These are phyloP conservation scores for Forsythia viridissima DNA, from an alignment of 257 asterid genomes.

Conservation along the genomic window DNA sequence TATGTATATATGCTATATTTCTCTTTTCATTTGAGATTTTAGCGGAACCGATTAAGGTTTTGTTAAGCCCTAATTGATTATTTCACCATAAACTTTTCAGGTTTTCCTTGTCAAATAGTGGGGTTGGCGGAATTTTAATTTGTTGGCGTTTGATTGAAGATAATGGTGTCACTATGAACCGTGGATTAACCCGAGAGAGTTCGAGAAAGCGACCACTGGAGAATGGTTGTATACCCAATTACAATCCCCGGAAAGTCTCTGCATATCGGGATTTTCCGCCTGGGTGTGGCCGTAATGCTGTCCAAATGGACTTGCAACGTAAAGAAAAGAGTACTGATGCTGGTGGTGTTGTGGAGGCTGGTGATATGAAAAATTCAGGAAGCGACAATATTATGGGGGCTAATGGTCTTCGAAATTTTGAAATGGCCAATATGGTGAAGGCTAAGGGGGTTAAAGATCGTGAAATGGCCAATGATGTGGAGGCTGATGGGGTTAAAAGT, in stretches of 20 bases:
- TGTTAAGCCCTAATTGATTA: background rate
- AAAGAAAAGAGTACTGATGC: constrained; percentile 19
- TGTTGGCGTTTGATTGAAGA: constrained; percentile 10
- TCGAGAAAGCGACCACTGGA: constrained; percentile 49
- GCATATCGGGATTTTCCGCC: constrained; percentile 67
- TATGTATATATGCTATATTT: background rate
- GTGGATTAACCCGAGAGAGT: constrained; percentile 42
- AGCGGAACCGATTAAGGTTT: no score
- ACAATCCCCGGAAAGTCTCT: constrained; percentile 64
- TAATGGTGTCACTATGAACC: constrained; percentile 52
- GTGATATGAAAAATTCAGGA: no score
- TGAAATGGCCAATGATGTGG: no score
- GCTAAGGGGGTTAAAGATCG: no score
- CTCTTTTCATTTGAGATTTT: background rate
- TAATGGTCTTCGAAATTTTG: no score
- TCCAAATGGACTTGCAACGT: constrained; percentile 10
- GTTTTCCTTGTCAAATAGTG: background rate
- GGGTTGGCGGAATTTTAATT: background rate
- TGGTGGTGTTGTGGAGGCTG: no score
- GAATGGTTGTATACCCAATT: constrained; percentile 51
- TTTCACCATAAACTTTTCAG: background rate
- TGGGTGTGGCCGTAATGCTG: constrained; percentile 59
- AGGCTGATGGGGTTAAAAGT: no score
- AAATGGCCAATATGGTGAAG: no score
- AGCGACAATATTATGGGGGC: no score